phyloP scores from a whole-genome alignment of 371 early-diverging fungal genomes.

The Amoeboaphelidium protococcarum region DNA sequence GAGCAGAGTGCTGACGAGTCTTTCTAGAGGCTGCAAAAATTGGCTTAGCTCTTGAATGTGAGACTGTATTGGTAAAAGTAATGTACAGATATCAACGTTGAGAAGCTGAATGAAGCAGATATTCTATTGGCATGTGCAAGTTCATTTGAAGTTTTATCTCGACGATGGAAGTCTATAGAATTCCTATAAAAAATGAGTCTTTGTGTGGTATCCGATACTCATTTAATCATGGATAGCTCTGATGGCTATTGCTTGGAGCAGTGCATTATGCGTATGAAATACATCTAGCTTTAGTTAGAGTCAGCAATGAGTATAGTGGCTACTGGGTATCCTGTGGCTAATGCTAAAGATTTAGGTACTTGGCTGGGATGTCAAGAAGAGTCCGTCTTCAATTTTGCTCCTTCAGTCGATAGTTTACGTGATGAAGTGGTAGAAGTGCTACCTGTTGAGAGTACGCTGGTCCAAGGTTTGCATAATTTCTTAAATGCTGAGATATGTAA shows the following conservation, averaged over 20 bases:
- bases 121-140: no score
- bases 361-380: slow-evolving; percentile 69
- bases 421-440: slow-evolving; percentile 70
- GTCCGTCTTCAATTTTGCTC: slow-evolving; percentile 72
- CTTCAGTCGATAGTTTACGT: slow-evolving; percentile 35
- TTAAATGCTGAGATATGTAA: slow-evolving; percentile 88
- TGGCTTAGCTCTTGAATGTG: no score
- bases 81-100: no score
- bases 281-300: slow-evolving; percentile 30
- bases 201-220: slow-evolving; percentile 87
- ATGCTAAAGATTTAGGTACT: slow-evolving; percentile 79
- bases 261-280: slow-evolving; percentile 71
- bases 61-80: no score
- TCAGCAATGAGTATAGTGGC: slow-evolving; percentile 62
- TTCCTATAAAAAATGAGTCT: slow-evolving; percentile 65
- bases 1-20: no score
- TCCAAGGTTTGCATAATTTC: slow-evolving; percentile 64
- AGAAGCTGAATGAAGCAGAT: no score
- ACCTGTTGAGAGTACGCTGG: slow-evolving; percentile 78
- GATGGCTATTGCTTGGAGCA: slow-evolving; percentile 70
- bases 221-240: slow-evolving; percentile 56
- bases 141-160: slow-evolving; percentile 67
- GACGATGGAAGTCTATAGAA: slow-evolving; percentile 78
- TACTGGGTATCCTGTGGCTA: slow-evolving; percentile 61
- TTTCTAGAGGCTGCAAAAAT: no score